These are phyloP conservation scores for Trametes versicolor DNA, from an alignment of 1,284 basidiomycete genomes.

Conservation along the genomic window DNA sequence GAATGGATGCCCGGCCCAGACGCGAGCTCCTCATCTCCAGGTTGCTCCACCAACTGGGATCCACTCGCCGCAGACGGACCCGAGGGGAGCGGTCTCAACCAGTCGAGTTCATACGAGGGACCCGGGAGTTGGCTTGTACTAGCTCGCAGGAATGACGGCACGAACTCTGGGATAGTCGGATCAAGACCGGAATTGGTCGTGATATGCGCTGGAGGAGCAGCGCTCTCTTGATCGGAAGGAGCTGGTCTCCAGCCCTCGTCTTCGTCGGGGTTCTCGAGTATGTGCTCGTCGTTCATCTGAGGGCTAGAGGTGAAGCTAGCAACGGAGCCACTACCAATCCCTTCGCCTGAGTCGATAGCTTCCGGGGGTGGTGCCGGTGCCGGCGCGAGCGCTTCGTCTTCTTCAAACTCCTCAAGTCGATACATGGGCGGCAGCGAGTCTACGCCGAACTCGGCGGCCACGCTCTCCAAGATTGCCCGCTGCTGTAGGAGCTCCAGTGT, in stretches of 20 bases:
- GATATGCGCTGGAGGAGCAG: neutral
- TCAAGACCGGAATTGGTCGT: constrained; percentile 9
- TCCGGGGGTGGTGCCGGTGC: neutral
- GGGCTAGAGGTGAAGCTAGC: neutral
- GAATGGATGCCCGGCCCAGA: no score
- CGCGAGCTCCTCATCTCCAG: neutral
- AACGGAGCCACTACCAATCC: neutral
- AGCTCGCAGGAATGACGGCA: constrained; percentile 16
- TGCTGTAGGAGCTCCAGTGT: neutral
- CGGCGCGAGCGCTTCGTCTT: constrained; percentile 1
- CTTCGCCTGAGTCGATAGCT: neutral
- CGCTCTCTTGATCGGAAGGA: neutral
- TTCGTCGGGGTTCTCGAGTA: neutral
- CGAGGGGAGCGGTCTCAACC: constrained; percentile 18
- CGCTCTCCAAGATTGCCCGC: constrained; percentile 1
- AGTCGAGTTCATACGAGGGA: constrained; percentile 16
- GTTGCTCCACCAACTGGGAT: neutral
- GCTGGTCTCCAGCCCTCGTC: neutral
- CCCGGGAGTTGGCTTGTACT: neutral
- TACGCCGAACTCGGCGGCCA: constrained; percentile 6
- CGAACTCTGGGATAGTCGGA: constrained; percentile 24
- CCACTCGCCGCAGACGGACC: constrained; percentile 7
- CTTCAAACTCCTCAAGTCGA: constrained; percentile 17
- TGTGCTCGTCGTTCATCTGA: neutral
- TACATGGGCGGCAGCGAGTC: constrained; percentile 8